phyloP scores from a whole-genome alignment of 495 filamentous ascomycete species.

The Aspergillus asperescens region DNA sequence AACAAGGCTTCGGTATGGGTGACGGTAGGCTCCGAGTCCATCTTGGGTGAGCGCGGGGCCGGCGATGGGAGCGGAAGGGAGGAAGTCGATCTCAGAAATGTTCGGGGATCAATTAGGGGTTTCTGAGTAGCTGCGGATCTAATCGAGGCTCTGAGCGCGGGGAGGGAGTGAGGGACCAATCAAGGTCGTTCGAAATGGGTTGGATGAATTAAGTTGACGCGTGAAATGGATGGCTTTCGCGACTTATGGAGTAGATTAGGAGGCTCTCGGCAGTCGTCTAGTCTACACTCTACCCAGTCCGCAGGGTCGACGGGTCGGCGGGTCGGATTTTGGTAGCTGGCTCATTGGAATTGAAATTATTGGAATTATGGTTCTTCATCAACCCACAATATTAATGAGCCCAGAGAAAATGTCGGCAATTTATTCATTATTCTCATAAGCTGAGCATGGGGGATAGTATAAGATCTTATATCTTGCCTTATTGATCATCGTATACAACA shows the following conservation, averaged over 20 bases:
- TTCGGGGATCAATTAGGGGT: not conserved
- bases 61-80: constrained; percentile 4
- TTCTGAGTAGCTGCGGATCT: not conserved
- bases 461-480: not conserved
- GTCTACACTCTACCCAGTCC: too few species aligned
- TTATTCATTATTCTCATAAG: too few species aligned
- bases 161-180: not conserved
- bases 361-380: not conserved
- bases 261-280: not conserved
- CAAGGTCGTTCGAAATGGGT: not conserved
- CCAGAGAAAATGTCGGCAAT: too few species aligned
- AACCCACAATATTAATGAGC: too few species aligned
- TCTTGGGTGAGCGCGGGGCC: constrained; percentile 21
- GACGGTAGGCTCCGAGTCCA: constrained; percentile 43
- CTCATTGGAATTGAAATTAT: too few species aligned
- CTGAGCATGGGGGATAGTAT: not conserved
- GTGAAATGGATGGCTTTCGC: not conserved
- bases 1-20: constrained; percentile 50
- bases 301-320: not conserved
- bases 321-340: too few species aligned
- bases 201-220: not conserved
- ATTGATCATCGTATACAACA: not conserved
- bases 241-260: not conserved
- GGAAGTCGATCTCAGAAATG: constrained; percentile 6
- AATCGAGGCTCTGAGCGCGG: not conserved